phyloP scores from a whole-genome alignment of 169 alveolate species.

The Babesia microti region DNA sequence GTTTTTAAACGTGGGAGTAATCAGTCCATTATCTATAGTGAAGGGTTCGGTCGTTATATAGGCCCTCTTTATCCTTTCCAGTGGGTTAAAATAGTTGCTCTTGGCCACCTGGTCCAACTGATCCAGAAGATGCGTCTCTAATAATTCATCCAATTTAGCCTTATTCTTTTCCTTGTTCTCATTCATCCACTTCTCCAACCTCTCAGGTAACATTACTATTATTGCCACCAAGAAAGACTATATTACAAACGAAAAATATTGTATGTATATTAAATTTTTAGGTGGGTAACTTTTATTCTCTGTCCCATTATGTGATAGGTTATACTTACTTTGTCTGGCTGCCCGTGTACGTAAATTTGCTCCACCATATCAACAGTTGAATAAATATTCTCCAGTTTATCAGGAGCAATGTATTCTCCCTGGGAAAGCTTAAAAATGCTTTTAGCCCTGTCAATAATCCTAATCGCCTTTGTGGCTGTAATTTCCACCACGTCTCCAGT shows the following conservation, averaged over 20 bases:
- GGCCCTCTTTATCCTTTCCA: slow-evolving; percentile 66
- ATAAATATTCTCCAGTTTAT: slow-evolving; percentile 75
- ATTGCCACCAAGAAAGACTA: slow-evolving; percentile 18
- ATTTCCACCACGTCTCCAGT: slow-evolving; percentile 86
- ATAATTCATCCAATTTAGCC: slow-evolving; percentile 8
- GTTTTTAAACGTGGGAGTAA: slow-evolving; percentile 86
- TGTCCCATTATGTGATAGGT: slow-evolving; percentile 38
- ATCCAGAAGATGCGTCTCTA: slow-evolving; percentile 13
- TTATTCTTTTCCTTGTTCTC: slow-evolving; percentile 19
- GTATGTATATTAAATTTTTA: too few relatives aligned
- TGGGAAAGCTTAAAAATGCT: slow-evolving; percentile 86
- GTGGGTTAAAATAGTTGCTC: slow-evolving; percentile 43
- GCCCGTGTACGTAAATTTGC: slow-evolving; percentile 59
- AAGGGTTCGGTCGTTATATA: slow-evolving; percentile 68
- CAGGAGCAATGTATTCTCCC: slow-evolving; percentile 96
- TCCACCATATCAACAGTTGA: slow-evolving; percentile 42
- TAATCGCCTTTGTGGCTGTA: slow-evolving; percentile 67
- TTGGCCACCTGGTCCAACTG: slow-evolving; percentile 39
- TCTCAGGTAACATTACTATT: slow-evolving; percentile 32
- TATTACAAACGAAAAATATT: too few relatives aligned
- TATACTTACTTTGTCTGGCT: slow-evolving; percentile 33
- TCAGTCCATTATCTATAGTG: slow-evolving; percentile 70
- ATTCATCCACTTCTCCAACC: slow-evolving; percentile 39
- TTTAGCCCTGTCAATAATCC: slow-evolving; percentile 86
- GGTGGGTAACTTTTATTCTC: too few relatives aligned